Conservation (phyloP, 345 rosid genomes). For the Brassica nigra region DNA sequence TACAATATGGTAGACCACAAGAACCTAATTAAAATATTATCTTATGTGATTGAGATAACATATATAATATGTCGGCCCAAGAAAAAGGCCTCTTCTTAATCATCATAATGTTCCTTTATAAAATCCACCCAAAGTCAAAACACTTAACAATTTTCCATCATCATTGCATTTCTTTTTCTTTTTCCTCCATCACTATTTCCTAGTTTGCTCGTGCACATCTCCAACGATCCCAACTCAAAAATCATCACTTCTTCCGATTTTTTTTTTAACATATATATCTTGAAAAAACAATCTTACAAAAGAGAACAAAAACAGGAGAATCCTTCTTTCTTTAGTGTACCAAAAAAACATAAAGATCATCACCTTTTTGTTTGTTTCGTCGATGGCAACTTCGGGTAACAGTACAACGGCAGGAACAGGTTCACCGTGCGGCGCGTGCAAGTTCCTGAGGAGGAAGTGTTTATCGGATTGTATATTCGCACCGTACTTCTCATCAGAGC, state of each 20-base stretch:
- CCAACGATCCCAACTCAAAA: conserved; percentile 32
- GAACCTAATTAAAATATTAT: conserved; percentile 12
- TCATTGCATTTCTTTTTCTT: conserved; percentile 32
- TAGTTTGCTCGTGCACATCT: conserved; percentile 48
- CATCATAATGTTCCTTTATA: conserved; percentile 46
- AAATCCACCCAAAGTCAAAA: conserved; percentile 38
- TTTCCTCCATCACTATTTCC: conserved; percentile 37
- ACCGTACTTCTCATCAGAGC: conserved; percentile 62
- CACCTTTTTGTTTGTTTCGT: conserved; percentile 5
- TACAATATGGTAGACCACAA: conserved; percentile 40
- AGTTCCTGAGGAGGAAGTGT: conserved; percentile 62
- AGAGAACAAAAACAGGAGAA: background rate
- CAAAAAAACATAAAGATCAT: background rate
- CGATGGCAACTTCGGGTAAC: conserved; percentile 43
- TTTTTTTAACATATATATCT: background rate
- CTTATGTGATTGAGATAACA: conserved; percentile 23
- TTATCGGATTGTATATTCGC: conserved; percentile 55
- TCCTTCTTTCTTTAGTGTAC: background rate
- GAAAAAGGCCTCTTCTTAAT: conserved; percentile 25
- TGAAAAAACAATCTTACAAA: background rate
- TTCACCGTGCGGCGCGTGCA: conserved; percentile 72
- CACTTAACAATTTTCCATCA: conserved; percentile 36
- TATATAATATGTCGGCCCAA: conserved; percentile 30
- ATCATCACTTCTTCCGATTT: conserved; percentile 22
- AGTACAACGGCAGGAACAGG: conserved; percentile 47